Conservation (phyloP, 768 basidiomycete genomes). For the Tulasnella sp. region DNA sequence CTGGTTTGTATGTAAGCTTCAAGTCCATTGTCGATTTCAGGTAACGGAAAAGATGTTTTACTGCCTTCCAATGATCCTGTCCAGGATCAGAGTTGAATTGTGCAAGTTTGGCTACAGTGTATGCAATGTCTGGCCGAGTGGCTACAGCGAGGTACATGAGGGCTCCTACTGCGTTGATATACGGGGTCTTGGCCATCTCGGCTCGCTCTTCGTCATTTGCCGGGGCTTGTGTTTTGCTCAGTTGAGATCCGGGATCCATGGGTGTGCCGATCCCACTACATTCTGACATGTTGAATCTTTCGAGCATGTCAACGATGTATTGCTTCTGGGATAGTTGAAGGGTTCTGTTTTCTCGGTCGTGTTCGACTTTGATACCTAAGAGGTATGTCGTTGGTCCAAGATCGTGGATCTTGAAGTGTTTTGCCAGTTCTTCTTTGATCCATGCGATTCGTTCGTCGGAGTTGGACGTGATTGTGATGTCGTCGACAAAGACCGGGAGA, state of each 20-base stretch:
- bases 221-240: slow-evolving; percentile 25
- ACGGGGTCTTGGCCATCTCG: too few species aligned
- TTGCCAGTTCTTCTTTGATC: neutral
- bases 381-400: neutral
- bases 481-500: too few species aligned
- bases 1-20: neutral
- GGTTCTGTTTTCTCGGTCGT: neutral
- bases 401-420: neutral
- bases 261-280: too few species aligned
- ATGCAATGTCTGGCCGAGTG: too few species aligned
- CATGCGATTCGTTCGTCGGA: neutral
- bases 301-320: neutral
- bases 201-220: slow-evolving; percentile 13
- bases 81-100: too few species aligned
- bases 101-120: too few species aligned
- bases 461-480: too few species aligned
- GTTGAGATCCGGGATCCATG: neutral
- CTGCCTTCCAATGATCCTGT: too few species aligned
- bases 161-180: too few species aligned
- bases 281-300: neutral
- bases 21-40: slow-evolving; percentile 8
- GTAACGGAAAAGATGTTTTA: too few species aligned
- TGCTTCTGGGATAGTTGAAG: neutral
- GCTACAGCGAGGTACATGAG: too few species aligned
- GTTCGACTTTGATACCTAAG: neutral